phyloP scores from a whole-genome alignment of 139 green algal genomes.

The Diplosphaera chodatii region DNA sequence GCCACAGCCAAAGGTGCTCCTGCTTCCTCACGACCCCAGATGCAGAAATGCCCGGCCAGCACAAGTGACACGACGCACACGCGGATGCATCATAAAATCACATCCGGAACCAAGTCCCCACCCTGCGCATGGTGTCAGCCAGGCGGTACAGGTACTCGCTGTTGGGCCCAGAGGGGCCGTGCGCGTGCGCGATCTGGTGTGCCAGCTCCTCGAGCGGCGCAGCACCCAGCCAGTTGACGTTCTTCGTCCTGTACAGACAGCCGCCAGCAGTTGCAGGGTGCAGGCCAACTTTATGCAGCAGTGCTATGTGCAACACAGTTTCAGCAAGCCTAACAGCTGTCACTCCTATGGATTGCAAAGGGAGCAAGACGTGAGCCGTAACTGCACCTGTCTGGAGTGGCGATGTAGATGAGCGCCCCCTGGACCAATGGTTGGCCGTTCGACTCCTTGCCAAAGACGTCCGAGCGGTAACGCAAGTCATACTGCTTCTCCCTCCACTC shows the following conservation, averaged over 20 bases:
- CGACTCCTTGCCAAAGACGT: constrained; percentile 26
- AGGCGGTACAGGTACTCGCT: constrained; percentile 64
- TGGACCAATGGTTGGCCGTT: constrained; percentile 2
- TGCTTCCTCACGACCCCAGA: too few species aligned
- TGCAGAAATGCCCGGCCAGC: too few species aligned
- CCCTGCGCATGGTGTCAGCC: constrained; percentile 39
- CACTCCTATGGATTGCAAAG: too few species aligned
- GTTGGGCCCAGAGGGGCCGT: constrained; percentile 60
- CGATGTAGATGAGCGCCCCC: constrained; percentile 45
- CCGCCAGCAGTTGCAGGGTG: too few species aligned
- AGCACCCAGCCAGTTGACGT: constrained; percentile 61
- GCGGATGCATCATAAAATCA: too few species aligned
- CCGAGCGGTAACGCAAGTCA: constrained; percentile 42
- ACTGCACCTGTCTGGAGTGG: constrained; percentile 19
- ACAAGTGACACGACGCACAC: too few species aligned
- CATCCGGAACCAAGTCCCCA: too few species aligned
- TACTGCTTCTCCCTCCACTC: constrained; percentile 84
- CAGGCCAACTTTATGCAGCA: too few species aligned
- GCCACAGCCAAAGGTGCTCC: too few species aligned
- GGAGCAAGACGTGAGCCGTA: too few species aligned
- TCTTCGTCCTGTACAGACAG: constrained; percentile 12
- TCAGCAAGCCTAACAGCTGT: too few species aligned
- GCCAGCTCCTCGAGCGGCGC: constrained; percentile 42
- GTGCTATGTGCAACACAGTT: too few species aligned
- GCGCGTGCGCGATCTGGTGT: constrained; percentile 36